Conservation (phyloP, 495 filamentous ascomycete genomes). For the Parathielavia hyrcaniae region DNA sequence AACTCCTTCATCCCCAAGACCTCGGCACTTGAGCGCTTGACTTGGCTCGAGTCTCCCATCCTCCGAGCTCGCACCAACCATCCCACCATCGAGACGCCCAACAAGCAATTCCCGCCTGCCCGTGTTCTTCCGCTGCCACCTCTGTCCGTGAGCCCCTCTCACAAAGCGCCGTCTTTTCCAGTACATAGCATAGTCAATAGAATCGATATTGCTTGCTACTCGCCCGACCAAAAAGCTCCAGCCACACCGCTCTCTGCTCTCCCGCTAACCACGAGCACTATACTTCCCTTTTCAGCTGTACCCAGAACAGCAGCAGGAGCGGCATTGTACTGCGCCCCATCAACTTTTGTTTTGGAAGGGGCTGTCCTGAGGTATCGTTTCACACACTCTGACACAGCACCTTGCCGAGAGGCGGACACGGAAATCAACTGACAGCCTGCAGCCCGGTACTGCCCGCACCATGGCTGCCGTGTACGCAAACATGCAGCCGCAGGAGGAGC, state of each 20-base stretch:
- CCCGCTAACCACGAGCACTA: slow-evolving; percentile 23
- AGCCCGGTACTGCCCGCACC: slow-evolving; percentile 11
- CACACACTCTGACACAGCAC: background rate
- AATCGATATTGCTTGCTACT: slow-evolving; percentile 39
- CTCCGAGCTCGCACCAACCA: slow-evolving; percentile 7
- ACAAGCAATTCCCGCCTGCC: background rate
- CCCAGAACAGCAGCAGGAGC: background rate
- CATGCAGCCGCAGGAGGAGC: slow-evolving; percentile 56
- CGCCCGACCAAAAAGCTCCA: slow-evolving; percentile 20
- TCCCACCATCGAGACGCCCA: background rate
- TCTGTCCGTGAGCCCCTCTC: background rate
- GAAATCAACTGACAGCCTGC: slow-evolving; percentile 14
- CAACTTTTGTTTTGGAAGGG: background rate
- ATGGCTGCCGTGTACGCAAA: slow-evolving; percentile 39
- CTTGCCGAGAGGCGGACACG: background rate
- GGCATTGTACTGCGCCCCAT: background rate
- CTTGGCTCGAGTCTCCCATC: slow-evolving; percentile 8
- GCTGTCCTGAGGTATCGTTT: background rate
- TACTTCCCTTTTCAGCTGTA: slow-evolving; percentile 3
- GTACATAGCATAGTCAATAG: slow-evolving; percentile 53
- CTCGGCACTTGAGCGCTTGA: slow-evolving; percentile 14
- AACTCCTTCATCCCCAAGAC: no score
- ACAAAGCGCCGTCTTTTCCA: slow-evolving; percentile 24
- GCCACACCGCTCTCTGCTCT: slow-evolving; percentile 15
- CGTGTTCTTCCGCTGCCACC: background rate